Evolutionary conservation across 306 rosid species (phyloP), one percentile per base, ranked within the genome.

Genomic region (Ziziphus jujuba): DNA sequence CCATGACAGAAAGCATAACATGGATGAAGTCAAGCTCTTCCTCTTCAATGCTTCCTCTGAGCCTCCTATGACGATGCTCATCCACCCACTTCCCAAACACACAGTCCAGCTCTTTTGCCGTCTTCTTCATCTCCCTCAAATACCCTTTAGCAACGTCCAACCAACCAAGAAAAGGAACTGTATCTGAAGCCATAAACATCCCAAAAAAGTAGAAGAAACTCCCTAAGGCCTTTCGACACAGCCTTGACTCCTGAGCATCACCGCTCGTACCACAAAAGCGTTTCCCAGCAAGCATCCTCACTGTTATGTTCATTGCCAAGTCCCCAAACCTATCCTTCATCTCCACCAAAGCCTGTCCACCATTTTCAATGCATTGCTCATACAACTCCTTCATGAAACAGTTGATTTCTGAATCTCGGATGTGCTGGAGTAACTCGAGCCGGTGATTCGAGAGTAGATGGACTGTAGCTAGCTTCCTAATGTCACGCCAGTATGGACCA

Each of bases 401-500:
- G 2, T 63, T 50, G 36, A 81, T 76, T 44, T 79, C 82, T 0
- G 74, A 67, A 13, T 49, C 82, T n/a, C n/a, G n/a, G n/a, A n/a
- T n/a, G n/a, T n/a, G n/a, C n/a, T n/a, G n/a, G n/a, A 75, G 64
- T 66, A 36, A 58, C 25, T 73, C 79, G 9, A 67, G 60, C 0
- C 80, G 76, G 1, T 64, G 63, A 5, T 45, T 2, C 19, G 78
- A 78, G 45, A 81, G 74, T 0, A 81, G 45, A 11, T 78, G 72
- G 0, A 54, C 4, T 0, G 63, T 64, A 19, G 79, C 66, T 3
- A 81, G 65, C 66, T 79, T 84, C 4, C 89, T 84, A 5, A 76
- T 11, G 0, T 52, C 23, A 17, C 89, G 87, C 89, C 89, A 85
- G 1, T 76, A 73, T 0, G 75, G n/a, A 7, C 76, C 84, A 14